These are phyloP conservation scores for Mycena pura DNA, from an alignment of 768 basidiomycete genomes.

Conservation along the genomic window DNA sequence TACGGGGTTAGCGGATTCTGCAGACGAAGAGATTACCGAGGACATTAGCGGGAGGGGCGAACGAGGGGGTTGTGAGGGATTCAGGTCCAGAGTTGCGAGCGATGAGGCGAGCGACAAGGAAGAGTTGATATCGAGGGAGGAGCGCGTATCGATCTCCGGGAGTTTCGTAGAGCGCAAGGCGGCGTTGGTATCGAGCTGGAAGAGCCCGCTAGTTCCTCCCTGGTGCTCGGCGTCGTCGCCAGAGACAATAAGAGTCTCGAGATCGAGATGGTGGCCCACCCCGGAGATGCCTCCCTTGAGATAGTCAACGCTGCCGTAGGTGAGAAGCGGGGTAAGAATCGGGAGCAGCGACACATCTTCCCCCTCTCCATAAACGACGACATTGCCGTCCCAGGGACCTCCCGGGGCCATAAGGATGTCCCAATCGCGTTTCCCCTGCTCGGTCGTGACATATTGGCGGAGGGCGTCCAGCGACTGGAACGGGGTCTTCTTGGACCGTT, in stretches of 20 bases:
- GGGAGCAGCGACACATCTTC: slow-evolving; percentile 78
- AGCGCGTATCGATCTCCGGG: slow-evolving; percentile 61
- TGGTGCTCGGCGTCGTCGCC: slow-evolving; percentile 43
- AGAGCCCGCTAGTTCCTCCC: slow-evolving; percentile 56
- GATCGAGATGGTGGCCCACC: slow-evolving; percentile 63
- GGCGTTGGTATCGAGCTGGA: slow-evolving; percentile 70
- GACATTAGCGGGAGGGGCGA: slow-evolving; percentile 68
- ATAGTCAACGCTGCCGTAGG: slow-evolving; percentile 65
- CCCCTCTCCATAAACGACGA: slow-evolving; percentile 80
- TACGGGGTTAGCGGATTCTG: slow-evolving; percentile 33
- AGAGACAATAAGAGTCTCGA: slow-evolving; percentile 58
- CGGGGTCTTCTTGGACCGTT: slow-evolving; percentile 77
- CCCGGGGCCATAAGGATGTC: slow-evolving; percentile 60
- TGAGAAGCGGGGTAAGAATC: slow-evolving; percentile 65
- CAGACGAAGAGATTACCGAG: slow-evolving; percentile 46
- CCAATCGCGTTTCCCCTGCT: slow-evolving; percentile 75
- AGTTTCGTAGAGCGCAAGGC: slow-evolving; percentile 57
- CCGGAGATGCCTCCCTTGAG: slow-evolving; percentile 74
- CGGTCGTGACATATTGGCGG: slow-evolving; percentile 83
- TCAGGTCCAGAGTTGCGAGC: slow-evolving; percentile 28
- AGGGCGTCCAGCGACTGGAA: slow-evolving; percentile 73
- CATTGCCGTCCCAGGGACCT: slow-evolving; percentile 73
- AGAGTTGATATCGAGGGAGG: slow-evolving; percentile 30
- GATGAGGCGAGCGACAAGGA: slow-evolving; percentile 45
- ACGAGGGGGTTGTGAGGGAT: slow-evolving; percentile 33